Evolutionary conservation across 768 basidiomycete species (phyloP).

Genomic region (Tylopilus vinaceipallidus): DNA sequence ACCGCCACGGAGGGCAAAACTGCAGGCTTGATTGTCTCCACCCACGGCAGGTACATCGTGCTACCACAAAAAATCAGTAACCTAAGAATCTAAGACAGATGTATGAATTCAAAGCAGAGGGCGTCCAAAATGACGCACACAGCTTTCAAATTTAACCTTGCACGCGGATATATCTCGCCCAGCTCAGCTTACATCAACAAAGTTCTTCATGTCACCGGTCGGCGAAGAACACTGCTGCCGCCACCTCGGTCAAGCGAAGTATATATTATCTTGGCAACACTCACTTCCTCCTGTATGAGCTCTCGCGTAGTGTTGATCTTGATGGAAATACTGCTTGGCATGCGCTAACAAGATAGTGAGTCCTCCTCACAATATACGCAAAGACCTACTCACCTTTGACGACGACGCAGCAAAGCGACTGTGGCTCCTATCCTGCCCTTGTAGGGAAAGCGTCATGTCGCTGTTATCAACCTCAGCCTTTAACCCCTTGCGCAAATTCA

Average conservation of each 20-base stretch:
- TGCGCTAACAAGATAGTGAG: background rate
- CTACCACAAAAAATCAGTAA: no score
- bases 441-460: slow-evolving; percentile 16
- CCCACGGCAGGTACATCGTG: no score
- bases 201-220: slow-evolving; percentile 7
- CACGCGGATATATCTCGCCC: background rate
- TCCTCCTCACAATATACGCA: no score
- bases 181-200: slow-evolving; percentile 6
- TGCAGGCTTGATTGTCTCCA: no score
- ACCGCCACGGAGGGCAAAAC: no score
- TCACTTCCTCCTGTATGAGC: slow-evolving; percentile 39
- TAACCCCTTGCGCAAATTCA: slow-evolving; percentile 53
- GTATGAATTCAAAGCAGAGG: no score
- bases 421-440: background rate
- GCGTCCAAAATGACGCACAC: no score
- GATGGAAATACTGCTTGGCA: background rate
- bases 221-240: background rate
- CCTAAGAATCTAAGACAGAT: no score
- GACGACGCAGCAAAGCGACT: background rate
- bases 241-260: background rate
- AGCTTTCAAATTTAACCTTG: background rate
- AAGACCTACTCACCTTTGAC: background rate
- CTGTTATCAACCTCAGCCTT: slow-evolving; percentile 19
- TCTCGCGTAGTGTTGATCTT: slow-evolving; percentile 52
- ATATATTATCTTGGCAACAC: background rate